Base-by-base conservation (phyloP, 2,329 filamentous ascomycete species). In the Pseudocercospora crystallina region DNA sequence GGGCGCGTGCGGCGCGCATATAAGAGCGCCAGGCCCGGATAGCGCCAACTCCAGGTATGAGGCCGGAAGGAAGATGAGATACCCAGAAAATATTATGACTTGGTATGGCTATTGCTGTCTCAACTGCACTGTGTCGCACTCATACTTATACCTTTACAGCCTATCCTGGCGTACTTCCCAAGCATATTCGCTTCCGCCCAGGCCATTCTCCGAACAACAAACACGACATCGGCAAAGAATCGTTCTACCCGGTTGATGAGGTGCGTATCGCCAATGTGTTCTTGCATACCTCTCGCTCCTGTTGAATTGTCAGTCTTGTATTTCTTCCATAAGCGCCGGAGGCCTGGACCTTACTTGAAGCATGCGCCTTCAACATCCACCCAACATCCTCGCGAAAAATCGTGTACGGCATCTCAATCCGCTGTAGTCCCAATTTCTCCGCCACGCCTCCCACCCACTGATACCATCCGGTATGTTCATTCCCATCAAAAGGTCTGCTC, bases 231-330 rank as follows among this genome's bases (percentile, higher is more conserved):
- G 17, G 41, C 49, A 20, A 56, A 49, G 35, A 52, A 45, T 32
- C 49, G 46, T 31, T 56, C 49, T 7, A 56, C 46, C 15, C 49
- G 45, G 34, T 52, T 43, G 31, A 52, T 52, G 10, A 56, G 49
- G 49, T 52, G 53, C 47, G 49, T 56, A 43, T 56, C 53, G 35
- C 53, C 42, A 10, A 35, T 29, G 34, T 52, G 53, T 50, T 51
- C 43, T 43, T 43, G 32, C 20, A 43, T 14, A 11, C 53, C 46
- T 52, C 33, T 49, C 26, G 53, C 42, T 31, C 46, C 53, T 51
- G 34, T 34, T 32, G 35, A 26, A 26, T 26, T 26, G 20, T 26
- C 20, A 26, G 20, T 26, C n/a, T 26, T 7, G 20, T 7, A 4
- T 26, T 3, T 26, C 14, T 26, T 12, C 47, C 14, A 40, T 26